Percentiles rank a stretch among this genome's conserved stretches.
These are phyloP conservation scores for Gossypium raimondii DNA, from an alignment of 345 rosid genomes.

Conservation along the genomic window DNA sequence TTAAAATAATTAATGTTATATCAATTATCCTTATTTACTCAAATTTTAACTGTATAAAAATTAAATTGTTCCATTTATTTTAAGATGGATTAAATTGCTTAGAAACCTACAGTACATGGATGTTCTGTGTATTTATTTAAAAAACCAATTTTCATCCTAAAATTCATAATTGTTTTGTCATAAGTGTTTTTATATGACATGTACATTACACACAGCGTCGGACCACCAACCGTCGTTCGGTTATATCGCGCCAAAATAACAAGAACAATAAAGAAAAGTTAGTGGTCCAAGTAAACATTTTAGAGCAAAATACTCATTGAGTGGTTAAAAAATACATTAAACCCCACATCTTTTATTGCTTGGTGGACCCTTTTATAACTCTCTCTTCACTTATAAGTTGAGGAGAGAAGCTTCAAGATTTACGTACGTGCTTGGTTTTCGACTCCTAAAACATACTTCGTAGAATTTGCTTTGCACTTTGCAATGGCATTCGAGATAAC, in stretches of 20 bases:
- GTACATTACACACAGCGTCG: background rate
- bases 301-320: background rate
- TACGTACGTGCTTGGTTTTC: background rate
- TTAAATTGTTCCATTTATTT: no score
- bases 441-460: background rate
- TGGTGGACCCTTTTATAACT: background rate
- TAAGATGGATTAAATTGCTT: no score
- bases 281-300: background rate
- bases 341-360: background rate
- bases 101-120: no score
- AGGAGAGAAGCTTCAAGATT: background rate
- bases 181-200: background rate
- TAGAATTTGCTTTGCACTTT: background rate
- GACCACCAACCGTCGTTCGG: background rate
- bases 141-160: background rate
- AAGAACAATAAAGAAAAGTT: no score
- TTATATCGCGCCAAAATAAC: no score
- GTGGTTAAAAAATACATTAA: background rate
- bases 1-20: no score
- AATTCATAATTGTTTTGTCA: no score
- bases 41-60: no score
- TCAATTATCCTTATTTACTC: no score
- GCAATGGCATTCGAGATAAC: slow-evolving; percentile 26
- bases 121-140: no score
- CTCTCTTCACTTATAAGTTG: background rate